These are phyloP conservation scores for Tarenaya hassleriana DNA, from an alignment of 345 rosid species.

Conservation along the genomic window DNA sequence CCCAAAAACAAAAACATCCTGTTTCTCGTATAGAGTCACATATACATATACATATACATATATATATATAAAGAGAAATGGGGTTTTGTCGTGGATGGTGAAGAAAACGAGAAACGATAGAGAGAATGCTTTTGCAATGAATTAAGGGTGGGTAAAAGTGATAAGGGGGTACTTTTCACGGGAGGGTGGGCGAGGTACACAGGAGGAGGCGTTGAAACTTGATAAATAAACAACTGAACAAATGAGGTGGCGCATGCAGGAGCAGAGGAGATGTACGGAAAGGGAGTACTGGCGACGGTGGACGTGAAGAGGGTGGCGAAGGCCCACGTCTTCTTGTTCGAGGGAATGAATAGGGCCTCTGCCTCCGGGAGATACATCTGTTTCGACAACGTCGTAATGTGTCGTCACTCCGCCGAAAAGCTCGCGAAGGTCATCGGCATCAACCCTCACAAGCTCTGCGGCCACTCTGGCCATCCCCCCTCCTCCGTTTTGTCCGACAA, in stretches of 20 bases:
- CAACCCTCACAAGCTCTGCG: background rate
- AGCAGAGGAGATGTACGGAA: conserved; percentile 47
- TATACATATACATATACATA: background rate
- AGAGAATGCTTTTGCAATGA: too few species aligned
- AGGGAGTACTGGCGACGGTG: conserved; percentile 54
- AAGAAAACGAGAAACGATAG: too few species aligned
- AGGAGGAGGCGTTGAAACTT: conserved; percentile 18
- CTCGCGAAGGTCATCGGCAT: conserved; percentile 43
- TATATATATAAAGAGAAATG: too few species aligned
- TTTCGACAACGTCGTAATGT: conserved; percentile 55
- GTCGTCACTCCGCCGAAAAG: conserved; percentile 35
- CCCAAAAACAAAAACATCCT: background rate
- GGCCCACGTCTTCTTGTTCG: conserved; percentile 53
- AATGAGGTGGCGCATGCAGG: too few species aligned
- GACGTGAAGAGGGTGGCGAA: conserved; percentile 55
- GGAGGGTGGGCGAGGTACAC: too few species aligned
- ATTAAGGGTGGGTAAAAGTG: too few species aligned
- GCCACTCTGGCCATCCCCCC: too few species aligned
- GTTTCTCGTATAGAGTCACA: conserved; percentile 6
- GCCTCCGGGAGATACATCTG: conserved; percentile 64
- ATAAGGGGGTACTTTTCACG: too few species aligned
- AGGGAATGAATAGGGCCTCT: conserved; percentile 46
- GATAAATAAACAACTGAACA: too few species aligned
- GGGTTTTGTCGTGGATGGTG: too few species aligned
- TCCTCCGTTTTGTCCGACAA: background rate